A percentile compares a stretch with the other conserved stretches of the same genome.
These are phyloP conservation scores for Carex parvula DNA, from an alignment of 176 grass and related monocot genomes.

Conservation along the genomic window DNA sequence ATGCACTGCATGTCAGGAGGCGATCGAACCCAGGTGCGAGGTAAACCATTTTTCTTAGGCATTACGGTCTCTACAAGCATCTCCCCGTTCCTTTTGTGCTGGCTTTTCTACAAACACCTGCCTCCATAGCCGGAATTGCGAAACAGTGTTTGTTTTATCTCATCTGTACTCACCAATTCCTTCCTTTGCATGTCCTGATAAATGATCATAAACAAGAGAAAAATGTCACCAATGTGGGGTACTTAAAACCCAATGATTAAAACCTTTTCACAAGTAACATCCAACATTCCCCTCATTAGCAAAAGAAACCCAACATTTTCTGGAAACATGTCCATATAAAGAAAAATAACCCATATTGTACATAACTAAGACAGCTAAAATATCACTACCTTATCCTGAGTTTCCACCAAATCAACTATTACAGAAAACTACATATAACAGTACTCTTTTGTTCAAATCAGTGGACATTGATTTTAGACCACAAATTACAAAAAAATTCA, in stretches of 20 bases:
- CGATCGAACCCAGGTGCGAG: constrained; percentile 24
- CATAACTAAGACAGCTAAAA: neutral
- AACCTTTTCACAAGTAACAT: neutral
- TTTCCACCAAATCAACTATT: neutral
- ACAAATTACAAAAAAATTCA: neutral
- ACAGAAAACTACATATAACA: neutral
- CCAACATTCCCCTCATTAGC: neutral
- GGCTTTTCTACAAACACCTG: constrained; percentile 74
- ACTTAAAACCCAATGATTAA: neutral
- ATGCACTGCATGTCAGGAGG: constrained; percentile 25
- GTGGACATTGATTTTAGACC: neutral
- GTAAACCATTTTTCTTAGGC: constrained; percentile 27
- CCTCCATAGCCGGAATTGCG: constrained; percentile 87
- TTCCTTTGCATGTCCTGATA: constrained; percentile 50
- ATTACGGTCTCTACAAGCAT: constrained; percentile 19
- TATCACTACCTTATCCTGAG: neutral
- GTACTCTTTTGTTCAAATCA: neutral
- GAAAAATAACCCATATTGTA: neutral
- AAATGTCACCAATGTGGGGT: neutral
- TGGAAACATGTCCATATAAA: neutral
- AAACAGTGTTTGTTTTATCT: constrained; percentile 80
- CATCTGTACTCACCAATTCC: constrained; percentile 57
- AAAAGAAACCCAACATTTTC: neutral
- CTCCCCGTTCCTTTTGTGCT: neutral
- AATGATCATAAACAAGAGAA: constrained; percentile 13